Evolutionary conservation across 2,329 filamentous ascomycete species (phyloP), one percentile per base, ranked within the genome.

Genomic region (Botrytis sinoallii): DNA sequence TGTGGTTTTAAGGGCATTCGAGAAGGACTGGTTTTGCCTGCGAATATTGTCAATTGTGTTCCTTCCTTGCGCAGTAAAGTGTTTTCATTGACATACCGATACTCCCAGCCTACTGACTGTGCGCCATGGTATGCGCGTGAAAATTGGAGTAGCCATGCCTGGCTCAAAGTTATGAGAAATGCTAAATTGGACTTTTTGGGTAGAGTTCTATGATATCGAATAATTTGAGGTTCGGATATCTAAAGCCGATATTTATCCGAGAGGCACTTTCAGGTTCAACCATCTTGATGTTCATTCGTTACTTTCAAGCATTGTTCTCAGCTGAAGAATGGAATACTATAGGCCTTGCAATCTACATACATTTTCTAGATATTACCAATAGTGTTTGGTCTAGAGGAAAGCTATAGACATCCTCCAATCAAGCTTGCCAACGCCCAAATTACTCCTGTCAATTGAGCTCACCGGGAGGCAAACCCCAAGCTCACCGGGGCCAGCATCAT

Each of bases 61-160:
- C 59, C 57, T 55, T 66, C 64, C 44, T 69, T 16, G 25, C 16
- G 25, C 42, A 35, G 25, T 42, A 60, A n/a, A 12, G 22, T 18
- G 25, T 12, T 52, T 52, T 48, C 25, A 46, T 48, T 38, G 22
- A 35, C 75, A 70, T 57, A 77, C 76, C 52, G 72, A 75, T 52
- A 57, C 38, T 55, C 75, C 40, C 64, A 69, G 42, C 29, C 64
- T 75, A 70, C 52, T 75, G 25, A 79, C 55, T 67, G 74, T 70
- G 65, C 77, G 74, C 77, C 75, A 77, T 48, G 77, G 78, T 70
- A 80, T 72, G 63, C 78, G 78, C 71, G 77, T 74, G 32, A 76
- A 72, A 71, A 74, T 71, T 70, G 77, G 40, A 65, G 78, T 77
- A 22, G 78, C 77, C 78, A 80, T 79, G 72, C 29, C 73, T 73